These are phyloP conservation scores for Arachnomyces sp. DNA, from an alignment of 2,329 filamentous ascomycete genomes.

Conservation along the genomic window DNA sequence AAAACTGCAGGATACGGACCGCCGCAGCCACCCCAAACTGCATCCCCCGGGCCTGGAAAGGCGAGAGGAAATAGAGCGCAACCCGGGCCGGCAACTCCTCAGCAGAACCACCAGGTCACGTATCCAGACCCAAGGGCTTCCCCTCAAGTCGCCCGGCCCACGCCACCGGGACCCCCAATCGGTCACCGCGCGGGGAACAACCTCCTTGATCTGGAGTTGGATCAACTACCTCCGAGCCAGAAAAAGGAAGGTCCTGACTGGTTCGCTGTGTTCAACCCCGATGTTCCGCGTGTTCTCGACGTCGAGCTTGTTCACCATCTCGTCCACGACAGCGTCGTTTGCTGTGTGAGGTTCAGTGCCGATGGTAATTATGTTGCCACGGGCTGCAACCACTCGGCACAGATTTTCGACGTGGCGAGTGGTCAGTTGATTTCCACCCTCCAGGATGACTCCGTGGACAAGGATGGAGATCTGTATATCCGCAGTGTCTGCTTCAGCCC, in stretches of 20 bases:
- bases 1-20: constrained; percentile 59
- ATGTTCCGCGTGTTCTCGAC: constrained; percentile 79
- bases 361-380: constrained; percentile 95
- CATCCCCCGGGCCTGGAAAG: constrained; percentile 77
- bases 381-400: constrained; percentile 96
- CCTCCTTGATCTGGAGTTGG: constrained; percentile 77
- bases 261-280: constrained; percentile 95
- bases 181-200: constrained; percentile 54
- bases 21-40: constrained; percentile 74
- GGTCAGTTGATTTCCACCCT: constrained; percentile 83
- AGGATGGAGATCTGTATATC: constrained; percentile 90
- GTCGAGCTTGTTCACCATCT: constrained; percentile 92
- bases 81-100: constrained; percentile 70
- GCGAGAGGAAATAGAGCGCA: constrained; percentile 57
- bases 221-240: constrained; percentile 72
- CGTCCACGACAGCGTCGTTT: constrained; percentile 90
- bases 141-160: constrained; percentile 79
- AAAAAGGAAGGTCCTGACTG: constrained; percentile 89
- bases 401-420: constrained; percentile 88
- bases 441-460: constrained; percentile 79
- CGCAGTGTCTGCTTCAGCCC: constrained; percentile 98
- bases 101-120: constrained; percentile 79
- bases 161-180: constrained; percentile 50
- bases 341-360: constrained; percentile 92
- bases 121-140: constrained; percentile 77